A percentile compares a stretch with the other conserved stretches of the same genome.
phyloP scores from a whole-genome alignment of 768 basidiomycete genomes.

The Pleurotus salmoneostramineus region DNA sequence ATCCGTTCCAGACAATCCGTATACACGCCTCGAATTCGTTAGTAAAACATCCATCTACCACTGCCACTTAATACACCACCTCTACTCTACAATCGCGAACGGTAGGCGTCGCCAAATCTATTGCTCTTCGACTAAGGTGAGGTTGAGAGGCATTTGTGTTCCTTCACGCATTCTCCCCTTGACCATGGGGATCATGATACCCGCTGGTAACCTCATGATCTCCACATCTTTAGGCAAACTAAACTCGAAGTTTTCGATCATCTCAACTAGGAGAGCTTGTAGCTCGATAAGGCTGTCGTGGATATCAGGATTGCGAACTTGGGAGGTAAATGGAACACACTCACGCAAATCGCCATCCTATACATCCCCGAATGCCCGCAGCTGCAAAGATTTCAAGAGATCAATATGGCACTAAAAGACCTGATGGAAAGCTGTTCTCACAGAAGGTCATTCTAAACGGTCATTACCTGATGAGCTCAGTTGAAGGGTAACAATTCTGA shows the following conservation, averaged over 20 bases:
- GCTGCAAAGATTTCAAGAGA: neutral
- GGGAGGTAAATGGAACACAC: too few species aligned
- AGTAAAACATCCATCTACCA: conserved; percentile 38
- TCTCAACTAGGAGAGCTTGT: conserved; percentile 35
- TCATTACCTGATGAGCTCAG: too few species aligned
- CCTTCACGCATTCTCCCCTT: conserved; percentile 19
- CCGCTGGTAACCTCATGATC: conserved; percentile 24
- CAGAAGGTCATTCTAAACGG: conserved; percentile 1
- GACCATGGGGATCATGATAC: conserved; percentile 28
- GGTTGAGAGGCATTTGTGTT: conserved; percentile 28
- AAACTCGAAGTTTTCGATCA: conserved; percentile 35
- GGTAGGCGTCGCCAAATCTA: conserved; percentile 6
- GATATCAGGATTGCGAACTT: too few species aligned
- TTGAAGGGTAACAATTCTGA: too few species aligned
- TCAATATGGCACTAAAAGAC: neutral
- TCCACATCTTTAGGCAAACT: conserved; percentile 25
- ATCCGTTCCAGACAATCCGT: conserved; percentile 77
- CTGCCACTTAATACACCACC: neutral
- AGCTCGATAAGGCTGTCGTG: conserved; percentile 32
- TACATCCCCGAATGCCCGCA: conserved; percentile 10
- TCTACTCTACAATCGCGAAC: conserved; percentile 5
- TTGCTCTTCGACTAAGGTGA: conserved; percentile 14
- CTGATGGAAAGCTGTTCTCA: neutral
- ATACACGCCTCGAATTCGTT: conserved; percentile 79
- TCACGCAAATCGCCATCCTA: conserved; percentile 13